Percentiles rank a stretch among this genome's conserved stretches.
These are phyloP conservation scores for Pseudogymnoascus sp. DNA, from an alignment of 2,329 filamentous ascomycete species.

Conservation along the genomic window DNA sequence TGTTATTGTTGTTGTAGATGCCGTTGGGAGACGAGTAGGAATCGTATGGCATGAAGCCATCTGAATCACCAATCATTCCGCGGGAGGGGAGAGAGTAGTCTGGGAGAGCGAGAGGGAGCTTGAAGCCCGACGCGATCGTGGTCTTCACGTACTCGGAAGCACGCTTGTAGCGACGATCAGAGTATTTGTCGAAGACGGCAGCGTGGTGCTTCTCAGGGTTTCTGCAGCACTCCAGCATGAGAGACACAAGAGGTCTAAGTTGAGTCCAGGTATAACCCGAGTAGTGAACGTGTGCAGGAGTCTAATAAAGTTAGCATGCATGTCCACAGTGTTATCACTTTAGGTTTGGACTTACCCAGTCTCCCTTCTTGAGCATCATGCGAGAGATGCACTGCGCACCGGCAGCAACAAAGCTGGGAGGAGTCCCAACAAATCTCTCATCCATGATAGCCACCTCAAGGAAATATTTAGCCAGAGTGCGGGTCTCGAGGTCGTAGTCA, in stretches of 20 bases:
- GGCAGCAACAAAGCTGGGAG: constrained; percentile 83
- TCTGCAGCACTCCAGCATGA: constrained; percentile 83
- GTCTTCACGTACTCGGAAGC: constrained; percentile 72
- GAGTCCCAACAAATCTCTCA: constrained; percentile 86
- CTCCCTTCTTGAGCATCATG: constrained; percentile 80
- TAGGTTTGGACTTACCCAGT: constrained; percentile 62
- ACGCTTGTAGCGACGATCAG: constrained; percentile 76
- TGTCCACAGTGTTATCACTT: background rate
- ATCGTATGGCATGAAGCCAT: constrained; percentile 18
- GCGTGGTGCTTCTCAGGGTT: constrained; percentile 71
- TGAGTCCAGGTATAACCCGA: constrained; percentile 87
- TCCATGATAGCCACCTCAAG: constrained; percentile 96
- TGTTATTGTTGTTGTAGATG: constrained; percentile 14
- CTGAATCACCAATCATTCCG: constrained; percentile 18
- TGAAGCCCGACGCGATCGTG: constrained; percentile 57
- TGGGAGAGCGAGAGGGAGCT: constrained; percentile 28
- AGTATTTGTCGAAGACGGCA: constrained; percentile 88
- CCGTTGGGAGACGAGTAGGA: background rate
- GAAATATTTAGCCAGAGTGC: constrained; percentile 96
- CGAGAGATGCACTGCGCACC: constrained; percentile 88
- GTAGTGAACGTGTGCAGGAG: constrained; percentile 77
- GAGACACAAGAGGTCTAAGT: constrained; percentile 64
- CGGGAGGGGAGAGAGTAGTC: constrained; percentile 19
- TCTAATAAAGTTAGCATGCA: constrained; percentile 43
- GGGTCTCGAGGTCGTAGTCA: constrained; percentile 91